Evolutionary conservation across 1,284 basidiomycete species (phyloP).

Genomic region (Wolfiporia cocos): DNA sequence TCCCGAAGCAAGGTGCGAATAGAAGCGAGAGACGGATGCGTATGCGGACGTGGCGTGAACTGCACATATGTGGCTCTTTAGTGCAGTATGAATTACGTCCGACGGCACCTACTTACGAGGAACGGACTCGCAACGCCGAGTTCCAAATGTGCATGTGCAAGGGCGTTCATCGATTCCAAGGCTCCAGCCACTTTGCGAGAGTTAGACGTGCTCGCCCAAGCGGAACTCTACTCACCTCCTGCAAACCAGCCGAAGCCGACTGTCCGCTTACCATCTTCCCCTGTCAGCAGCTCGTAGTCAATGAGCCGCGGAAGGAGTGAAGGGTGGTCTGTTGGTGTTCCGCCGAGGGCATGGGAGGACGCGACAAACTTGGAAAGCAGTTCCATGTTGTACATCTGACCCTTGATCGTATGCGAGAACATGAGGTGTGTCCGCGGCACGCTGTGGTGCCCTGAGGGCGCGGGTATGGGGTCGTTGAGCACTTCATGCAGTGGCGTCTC

Average conservation of each 20-base stretch:
- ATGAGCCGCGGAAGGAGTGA: constrained; percentile 50
- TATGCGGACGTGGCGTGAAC: constrained; percentile 81
- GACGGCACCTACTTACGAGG: constrained; percentile 45
- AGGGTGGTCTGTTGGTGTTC: constrained; percentile 4
- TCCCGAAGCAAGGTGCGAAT: constrained; percentile 52
- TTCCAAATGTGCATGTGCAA: constrained; percentile 74
- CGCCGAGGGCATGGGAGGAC: constrained; percentile 14
- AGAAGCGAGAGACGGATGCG: constrained; percentile 53
- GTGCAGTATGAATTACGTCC: not conserved
- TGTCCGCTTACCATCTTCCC: constrained; percentile 59
- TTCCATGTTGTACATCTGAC: constrained; percentile 80
- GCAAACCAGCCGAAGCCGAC: constrained; percentile 90
- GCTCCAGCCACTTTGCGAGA: constrained; percentile 70
- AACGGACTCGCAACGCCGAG: constrained; percentile 79
- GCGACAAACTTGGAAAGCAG: constrained; percentile 64
- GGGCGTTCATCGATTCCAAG: constrained; percentile 73
- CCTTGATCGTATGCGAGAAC: constrained; percentile 90
- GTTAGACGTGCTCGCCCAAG: not conserved
- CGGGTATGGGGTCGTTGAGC: constrained; percentile 37
- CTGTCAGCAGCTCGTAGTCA: constrained; percentile 81
- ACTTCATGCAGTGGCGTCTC: constrained; percentile 70
- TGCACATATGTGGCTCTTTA: constrained; percentile 20
- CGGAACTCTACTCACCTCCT: constrained; percentile 49
- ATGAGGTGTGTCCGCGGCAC: constrained; percentile 66
- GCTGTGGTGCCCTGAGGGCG: constrained; percentile 15